Evolutionary conservation across 257 asterid species (phyloP).

Genomic region (Fraxinus pennsylvanica): DNA sequence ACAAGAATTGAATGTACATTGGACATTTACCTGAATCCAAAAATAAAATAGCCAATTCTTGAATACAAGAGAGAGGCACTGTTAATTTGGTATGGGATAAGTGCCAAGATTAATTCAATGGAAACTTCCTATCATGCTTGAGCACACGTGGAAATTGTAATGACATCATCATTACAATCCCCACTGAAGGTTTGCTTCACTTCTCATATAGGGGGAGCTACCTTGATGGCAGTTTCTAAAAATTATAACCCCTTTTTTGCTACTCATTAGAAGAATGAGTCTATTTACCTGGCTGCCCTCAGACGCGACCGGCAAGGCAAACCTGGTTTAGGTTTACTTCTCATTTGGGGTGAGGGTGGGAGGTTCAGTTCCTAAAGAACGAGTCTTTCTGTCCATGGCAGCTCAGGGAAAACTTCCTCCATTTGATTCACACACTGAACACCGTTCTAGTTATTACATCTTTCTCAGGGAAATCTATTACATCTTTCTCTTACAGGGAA

Average conservation of each 20-base stretch:
- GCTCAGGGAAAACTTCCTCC: not conserved
- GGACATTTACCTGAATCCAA: not conserved
- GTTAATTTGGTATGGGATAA: not conserved
- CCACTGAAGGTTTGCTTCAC: not conserved
- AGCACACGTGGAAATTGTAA: not conserved
- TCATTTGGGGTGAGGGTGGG: too few relatives aligned
- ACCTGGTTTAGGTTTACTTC: too few relatives aligned
- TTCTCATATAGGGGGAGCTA: too few relatives aligned
- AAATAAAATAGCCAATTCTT: not conserved
- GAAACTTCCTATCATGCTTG: not conserved
- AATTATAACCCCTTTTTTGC: too few relatives aligned
- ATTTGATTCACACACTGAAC: not conserved
- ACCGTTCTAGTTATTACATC: not conserved
- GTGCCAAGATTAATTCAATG: not conserved
- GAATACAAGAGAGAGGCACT: not conserved
- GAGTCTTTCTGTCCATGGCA: not conserved
- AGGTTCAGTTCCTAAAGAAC: too few relatives aligned
- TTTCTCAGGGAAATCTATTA: constrained; percentile 23
- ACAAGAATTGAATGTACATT: not conserved
- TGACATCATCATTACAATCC: not conserved
- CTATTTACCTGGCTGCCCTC: too few relatives aligned
- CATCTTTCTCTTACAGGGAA: constrained; percentile 43
- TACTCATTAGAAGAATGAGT: too few relatives aligned
- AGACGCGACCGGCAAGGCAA: too few relatives aligned
- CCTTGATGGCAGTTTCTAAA: too few relatives aligned